These are phyloP conservation scores for Sclerotinia trifoliorum DNA, from an alignment of 2,329 filamentous ascomycete genomes.

Conservation along the genomic window DNA sequence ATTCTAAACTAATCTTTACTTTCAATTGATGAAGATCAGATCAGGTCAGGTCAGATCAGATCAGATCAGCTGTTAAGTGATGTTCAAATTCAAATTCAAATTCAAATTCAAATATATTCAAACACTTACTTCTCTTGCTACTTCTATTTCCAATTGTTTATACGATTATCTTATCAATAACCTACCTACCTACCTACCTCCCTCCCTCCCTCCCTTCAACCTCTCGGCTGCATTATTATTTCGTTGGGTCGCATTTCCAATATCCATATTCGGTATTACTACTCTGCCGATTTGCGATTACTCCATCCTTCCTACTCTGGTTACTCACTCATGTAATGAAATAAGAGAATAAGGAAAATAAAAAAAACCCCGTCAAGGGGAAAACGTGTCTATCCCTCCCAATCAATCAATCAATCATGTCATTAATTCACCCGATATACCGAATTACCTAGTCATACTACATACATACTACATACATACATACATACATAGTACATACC, in stretches of 20 bases:
- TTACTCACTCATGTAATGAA: background rate
- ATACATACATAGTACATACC: no score
- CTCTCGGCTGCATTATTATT: conserved; percentile 1
- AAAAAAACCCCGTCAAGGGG: background rate
- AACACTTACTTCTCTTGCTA: no score
- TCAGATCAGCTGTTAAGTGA: no score
- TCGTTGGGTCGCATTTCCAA: background rate
- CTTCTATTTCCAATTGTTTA: background rate
- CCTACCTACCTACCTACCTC: no score
- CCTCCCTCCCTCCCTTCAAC: no score
- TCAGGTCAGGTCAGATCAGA: no score
- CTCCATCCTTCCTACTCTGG: background rate
- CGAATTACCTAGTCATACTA: background rate
- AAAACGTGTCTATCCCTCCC: conserved; percentile 2
- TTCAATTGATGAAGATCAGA: background rate
- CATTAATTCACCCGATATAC: conserved; percentile 9
- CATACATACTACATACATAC: no score
- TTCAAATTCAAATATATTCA: no score
- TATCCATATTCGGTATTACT: conserved; percentile 8
- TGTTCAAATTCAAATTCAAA: no score
- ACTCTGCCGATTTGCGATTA: background rate
- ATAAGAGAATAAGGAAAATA: background rate
- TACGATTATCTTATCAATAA: no score
- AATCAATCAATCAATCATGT: background rate
- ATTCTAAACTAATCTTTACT: background rate